Conservation (phyloP, 2,329 filamentous ascomycete genomes). For the Fusarium hostae region DNA sequence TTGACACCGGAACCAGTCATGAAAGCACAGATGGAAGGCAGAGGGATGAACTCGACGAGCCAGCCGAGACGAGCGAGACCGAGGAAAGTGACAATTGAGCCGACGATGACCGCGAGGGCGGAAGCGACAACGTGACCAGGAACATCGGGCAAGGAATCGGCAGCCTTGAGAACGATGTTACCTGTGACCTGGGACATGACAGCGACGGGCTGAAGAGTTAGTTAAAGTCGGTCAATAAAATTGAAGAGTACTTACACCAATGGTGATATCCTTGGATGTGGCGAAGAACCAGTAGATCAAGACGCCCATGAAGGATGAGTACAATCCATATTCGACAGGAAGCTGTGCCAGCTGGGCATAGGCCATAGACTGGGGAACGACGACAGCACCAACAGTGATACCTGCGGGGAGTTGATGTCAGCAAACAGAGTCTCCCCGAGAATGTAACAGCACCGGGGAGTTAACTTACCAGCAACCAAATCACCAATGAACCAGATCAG, state of each 20-base stretch:
- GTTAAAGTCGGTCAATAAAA: neutral
- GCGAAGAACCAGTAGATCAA: slow-evolving; percentile 98
- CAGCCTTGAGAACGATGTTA: slow-evolving; percentile 57
- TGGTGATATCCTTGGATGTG: slow-evolving; percentile 91
- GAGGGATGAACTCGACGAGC: slow-evolving; percentile 65
- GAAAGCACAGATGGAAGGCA: slow-evolving; percentile 64
- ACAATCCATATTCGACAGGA: slow-evolving; percentile 60
- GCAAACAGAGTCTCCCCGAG: slow-evolving; percentile 14
- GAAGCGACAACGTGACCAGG: slow-evolving; percentile 58
- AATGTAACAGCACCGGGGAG: neutral
- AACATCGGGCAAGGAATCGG: slow-evolving; percentile 52
- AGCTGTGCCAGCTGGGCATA: slow-evolving; percentile 62
- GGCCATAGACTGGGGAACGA: slow-evolving; percentile 66
- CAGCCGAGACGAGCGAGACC: slow-evolving; percentile 63
- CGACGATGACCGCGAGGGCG: slow-evolving; percentile 60
- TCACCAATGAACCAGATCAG: slow-evolving; percentile 60
- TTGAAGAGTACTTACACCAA: slow-evolving; percentile 69
- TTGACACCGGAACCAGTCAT: slow-evolving; percentile 65
- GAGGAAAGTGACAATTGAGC: slow-evolving; percentile 60
- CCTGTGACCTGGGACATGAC: slow-evolving; percentile 65
- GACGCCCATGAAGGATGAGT: slow-evolving; percentile 94
- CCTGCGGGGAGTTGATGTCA: slow-evolving; percentile 44
- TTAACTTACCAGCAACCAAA: slow-evolving; percentile 55
- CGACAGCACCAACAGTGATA: slow-evolving; percentile 62
- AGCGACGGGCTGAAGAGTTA: slow-evolving; percentile 59